Evolutionary conservation across 441 rosid genomes (phyloP).

Genomic region (California macrophylla): DNA sequence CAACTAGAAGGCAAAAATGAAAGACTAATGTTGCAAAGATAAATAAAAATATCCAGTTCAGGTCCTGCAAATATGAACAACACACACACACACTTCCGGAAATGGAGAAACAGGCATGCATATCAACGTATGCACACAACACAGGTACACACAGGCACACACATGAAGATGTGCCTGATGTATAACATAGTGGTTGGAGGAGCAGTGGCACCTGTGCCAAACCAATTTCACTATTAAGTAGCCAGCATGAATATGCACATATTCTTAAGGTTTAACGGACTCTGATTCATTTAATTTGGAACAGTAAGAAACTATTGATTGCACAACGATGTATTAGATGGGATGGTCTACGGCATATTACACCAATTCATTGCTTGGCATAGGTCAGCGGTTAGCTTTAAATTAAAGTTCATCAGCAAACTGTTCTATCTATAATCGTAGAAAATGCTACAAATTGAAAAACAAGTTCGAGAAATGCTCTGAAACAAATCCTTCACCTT

Average conservation of each 20-base stretch:
- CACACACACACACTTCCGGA: not conserved
- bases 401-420: not conserved
- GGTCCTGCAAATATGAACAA: not conserved
- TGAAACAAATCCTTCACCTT: conserved; percentile 36
- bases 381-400: not conserved
- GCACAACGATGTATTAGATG: not conserved
- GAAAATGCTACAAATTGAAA: not conserved
- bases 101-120: not conserved
- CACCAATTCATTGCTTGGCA: not conserved
- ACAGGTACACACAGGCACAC: not conserved
- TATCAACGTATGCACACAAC: not conserved
- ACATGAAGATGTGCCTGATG: not conserved
- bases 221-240: not conserved
- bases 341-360: not conserved
- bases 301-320: not conserved
- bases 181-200: not conserved
- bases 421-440: conserved; percentile 6
- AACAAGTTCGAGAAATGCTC: not conserved
- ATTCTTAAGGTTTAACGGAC: not conserved
- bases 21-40: not conserved
- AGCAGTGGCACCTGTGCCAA: not conserved
- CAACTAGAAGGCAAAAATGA: not conserved
- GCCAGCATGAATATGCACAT: not conserved
- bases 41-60: conserved; percentile 1
- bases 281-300: not conserved